phyloP scores from a whole-genome alignment of 306 rosid species.

The Sindora glabra region DNA sequence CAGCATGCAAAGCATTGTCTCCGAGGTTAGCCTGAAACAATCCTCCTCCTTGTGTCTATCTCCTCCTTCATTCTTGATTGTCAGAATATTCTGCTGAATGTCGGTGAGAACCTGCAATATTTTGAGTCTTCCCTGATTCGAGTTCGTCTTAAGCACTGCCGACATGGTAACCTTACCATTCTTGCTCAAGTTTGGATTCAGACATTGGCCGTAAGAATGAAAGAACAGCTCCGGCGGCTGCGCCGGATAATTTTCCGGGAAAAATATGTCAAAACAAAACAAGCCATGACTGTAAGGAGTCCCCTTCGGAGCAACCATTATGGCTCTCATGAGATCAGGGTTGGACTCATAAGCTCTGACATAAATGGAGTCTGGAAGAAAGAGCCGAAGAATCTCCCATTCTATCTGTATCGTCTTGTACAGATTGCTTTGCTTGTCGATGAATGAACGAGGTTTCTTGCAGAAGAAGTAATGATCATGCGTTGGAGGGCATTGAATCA shows the following conservation, averaged over 20 bases:
- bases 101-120: slow-evolving; percentile 1
- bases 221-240: slow-evolving; percentile 1
- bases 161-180: background rate
- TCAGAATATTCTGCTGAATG: background rate
- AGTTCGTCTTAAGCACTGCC: background rate
- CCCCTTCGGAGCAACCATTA: slow-evolving; percentile 13
- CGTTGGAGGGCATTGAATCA: background rate
- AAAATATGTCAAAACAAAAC: slow-evolving; percentile 26
- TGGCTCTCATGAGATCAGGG: slow-evolving; percentile 22
- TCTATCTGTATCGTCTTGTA: background rate
- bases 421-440: background rate
- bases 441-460: background rate
- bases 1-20: slow-evolving; percentile 15
- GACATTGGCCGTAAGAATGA: background rate
- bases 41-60: background rate
- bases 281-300: slow-evolving; percentile 14
- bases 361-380: slow-evolving; percentile 2
- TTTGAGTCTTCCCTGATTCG: background rate
- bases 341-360: slow-evolving; percentile 13
- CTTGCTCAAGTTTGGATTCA: background rate
- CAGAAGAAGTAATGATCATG: slow-evolving; percentile 8
- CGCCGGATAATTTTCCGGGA: slow-evolving; percentile 17
- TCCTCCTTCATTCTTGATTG: background rate
- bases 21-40: slow-evolving; percentile 4
- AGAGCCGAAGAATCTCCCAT: background rate